A percentile compares a stretch with the other conserved stretches of the same genome.
Conservation (phyloP, 257 asterid genomes). For the Primulina tabacum region DNA sequence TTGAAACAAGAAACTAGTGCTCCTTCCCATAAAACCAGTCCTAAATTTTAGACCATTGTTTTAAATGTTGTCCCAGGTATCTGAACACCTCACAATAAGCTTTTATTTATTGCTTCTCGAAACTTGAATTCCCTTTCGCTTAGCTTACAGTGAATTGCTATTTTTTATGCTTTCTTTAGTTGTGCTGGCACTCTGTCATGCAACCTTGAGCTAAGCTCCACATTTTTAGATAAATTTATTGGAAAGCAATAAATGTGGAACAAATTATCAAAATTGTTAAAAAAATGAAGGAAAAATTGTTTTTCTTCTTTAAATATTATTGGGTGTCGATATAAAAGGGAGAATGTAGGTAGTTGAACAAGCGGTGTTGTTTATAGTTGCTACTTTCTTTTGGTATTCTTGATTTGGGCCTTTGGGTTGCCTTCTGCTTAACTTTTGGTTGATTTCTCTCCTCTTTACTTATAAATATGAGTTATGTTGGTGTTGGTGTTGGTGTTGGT, state of each 20-base stretch:
- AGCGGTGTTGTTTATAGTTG: conserved; percentile 19
- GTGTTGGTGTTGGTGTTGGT: conserved; percentile 32
- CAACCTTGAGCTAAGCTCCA: not conserved
- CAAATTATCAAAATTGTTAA: not conserved
- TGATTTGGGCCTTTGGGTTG: not conserved
- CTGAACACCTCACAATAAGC: conserved; percentile 28
- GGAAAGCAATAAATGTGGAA: not conserved
- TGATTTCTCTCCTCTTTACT: not conserved
- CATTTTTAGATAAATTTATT: too few species aligned
- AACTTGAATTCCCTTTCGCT: conserved; percentile 27
- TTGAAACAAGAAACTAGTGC: conserved; percentile 41
- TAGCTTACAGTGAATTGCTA: not conserved
- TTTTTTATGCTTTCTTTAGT: not conserved
- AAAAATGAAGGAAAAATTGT: not conserved
- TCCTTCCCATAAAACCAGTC: conserved; percentile 30
- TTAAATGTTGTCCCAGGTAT: conserved; percentile 48
- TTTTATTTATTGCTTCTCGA: conserved; percentile 29
- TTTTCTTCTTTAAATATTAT: not conserved
- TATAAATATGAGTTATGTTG: conserved; percentile 52
- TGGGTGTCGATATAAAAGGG: conserved; percentile 38
- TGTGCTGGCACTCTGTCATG: not conserved
- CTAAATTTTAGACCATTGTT: conserved; percentile 30
- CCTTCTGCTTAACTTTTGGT: not conserved
- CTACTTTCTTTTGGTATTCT: not conserved
- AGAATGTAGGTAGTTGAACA: conserved; percentile 37